Evolutionary conservation across 148 eudicot genomes (phyloP).

Genomic region (Spergularia bocconei): DNA sequence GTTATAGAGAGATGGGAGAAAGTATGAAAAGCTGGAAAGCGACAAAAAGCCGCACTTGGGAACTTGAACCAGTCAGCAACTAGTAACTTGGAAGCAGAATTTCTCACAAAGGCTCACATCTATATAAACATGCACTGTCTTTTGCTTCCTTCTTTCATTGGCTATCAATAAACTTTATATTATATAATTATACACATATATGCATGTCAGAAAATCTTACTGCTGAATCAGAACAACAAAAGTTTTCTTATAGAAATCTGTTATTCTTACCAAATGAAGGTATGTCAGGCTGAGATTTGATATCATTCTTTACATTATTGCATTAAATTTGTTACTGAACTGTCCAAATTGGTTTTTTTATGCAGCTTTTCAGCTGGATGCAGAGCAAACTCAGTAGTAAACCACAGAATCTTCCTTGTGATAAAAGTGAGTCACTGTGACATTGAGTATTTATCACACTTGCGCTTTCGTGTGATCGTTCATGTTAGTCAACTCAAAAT

Average conservation of each 20-base stretch:
- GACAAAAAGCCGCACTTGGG: conserved; percentile 38
- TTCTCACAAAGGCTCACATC: conserved; percentile 20
- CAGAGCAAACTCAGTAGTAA: conserved; percentile 48
- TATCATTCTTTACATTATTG: background rate
- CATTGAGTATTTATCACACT: background rate
- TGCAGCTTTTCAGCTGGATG: conserved; percentile 66
- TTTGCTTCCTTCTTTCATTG: conserved; percentile 4
- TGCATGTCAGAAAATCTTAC: background rate
- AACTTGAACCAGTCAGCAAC: conserved; percentile 42
- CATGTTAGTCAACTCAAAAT: background rate
- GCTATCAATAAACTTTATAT: background rate
- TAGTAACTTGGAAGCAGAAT: conserved; percentile 24
- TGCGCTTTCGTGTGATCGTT: background rate
- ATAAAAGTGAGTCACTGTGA: conserved; percentile 11
- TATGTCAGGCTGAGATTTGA: background rate
- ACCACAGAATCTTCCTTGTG: conserved; percentile 13
- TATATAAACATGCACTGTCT: conserved; percentile 35
- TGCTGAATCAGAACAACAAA: background rate
- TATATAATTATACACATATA: background rate
- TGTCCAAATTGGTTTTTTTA: background rate
- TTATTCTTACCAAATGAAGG: conserved; percentile 10
- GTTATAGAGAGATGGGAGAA: background rate
- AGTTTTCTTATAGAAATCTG: background rate
- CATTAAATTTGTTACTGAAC: background rate
- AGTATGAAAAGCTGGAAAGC: conserved; percentile 15